Base-by-base conservation (phyloP, 2,329 filamentous ascomycete genomes). In the Arthrobotrys musiformis region DNA sequence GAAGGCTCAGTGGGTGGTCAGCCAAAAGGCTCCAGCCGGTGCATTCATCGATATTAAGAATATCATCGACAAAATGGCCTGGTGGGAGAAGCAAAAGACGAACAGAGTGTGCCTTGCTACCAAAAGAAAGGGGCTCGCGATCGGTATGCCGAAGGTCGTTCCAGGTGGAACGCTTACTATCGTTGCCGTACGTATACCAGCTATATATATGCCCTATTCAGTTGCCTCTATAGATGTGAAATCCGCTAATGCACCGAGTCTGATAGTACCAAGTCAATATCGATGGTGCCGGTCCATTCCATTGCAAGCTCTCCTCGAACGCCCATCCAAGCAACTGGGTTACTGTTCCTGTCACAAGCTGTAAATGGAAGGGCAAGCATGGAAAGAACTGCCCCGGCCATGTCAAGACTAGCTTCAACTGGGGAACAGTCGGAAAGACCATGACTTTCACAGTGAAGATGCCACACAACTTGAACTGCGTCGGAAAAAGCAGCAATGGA, bases 191-290 rank as follows among this genome's bases (percentile, higher is more conserved):
- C 8, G 44, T 48, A 24, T 24, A 24, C n/a, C n/a, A 13, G 5
- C 44, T 6, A 35, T 6, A 35, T 35, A 5, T 6, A 35, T 6
- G 5, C 30, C 30, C 30, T 11, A 5, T 6, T 11, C 30, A 35
- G 5, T 46, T 19, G 37, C 3, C 8, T 40, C 2, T 17, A 2
- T 40, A 33, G 4, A 33, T 9, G 30, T 40, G 37, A 13, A 7
- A 7, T 17, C n/a, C 17, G 15, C 40, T 42, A 42, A 42, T 4
- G n/a, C n/a, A 19, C n/a, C n/a, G n/a, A n/a, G n/a, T n/a, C n/a
- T n/a, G n/a, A n/a, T 48, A 48, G 44, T 46, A 68, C 40, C 46
- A 37, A n/a, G 64, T 68, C 6, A 68, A 68, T n/a, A 35, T 58
- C 9, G 66, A 61, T n/a, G 66, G 66, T 5, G 66, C 17, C 4